These are phyloP conservation scores for Blastocystis sp. DNA, from an alignment of 352 stramenopile species.

Conservation along the genomic window DNA sequence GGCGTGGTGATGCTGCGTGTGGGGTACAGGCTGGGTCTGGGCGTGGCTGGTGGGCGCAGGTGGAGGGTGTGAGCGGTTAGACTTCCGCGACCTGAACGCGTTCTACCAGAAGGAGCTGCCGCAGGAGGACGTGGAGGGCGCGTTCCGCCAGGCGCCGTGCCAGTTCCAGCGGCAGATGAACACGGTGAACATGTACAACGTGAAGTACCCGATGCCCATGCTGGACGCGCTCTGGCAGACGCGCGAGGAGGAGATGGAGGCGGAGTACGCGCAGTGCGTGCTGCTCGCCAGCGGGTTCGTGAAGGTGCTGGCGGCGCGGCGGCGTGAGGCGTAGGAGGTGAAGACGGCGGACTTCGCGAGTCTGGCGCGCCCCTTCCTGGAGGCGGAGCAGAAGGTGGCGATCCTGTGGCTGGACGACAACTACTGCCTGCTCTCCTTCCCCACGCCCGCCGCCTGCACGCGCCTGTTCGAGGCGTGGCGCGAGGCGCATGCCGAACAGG, in stretches of 20 bases:
- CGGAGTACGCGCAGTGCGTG: neutral
- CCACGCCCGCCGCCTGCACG: neutral
- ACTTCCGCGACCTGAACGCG: conserved; percentile 31
- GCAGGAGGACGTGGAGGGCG: conserved; percentile 6
- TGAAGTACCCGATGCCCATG: neutral
- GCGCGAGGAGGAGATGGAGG: conserved; percentile 4
- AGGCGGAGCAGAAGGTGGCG: conserved; percentile 11
- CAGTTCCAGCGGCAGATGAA: conserved; percentile 59
- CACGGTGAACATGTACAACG: conserved; percentile 45
- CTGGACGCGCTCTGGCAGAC: neutral
- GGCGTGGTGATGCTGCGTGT: conserved; percentile 14
- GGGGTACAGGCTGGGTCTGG: neutral
- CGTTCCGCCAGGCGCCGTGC: neutral
- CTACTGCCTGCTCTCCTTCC: conserved; percentile 38
- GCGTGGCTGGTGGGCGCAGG: neutral
- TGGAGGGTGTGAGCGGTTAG: neutral
- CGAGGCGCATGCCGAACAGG: neutral
- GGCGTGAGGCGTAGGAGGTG: neutral
- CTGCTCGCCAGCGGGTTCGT: conserved; percentile 29
- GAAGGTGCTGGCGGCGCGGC: neutral
- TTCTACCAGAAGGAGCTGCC: conserved; percentile 8
- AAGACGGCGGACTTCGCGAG: conserved; percentile 22
- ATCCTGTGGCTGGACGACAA: conserved; percentile 41
- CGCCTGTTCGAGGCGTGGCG: neutral
- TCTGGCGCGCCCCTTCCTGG: neutral